Evolutionary conservation across 2,329 filamentous ascomycete genomes (phyloP), one percentile per base, ranked within the genome.

Genomic region (Incumbomyces delicatus): DNA sequence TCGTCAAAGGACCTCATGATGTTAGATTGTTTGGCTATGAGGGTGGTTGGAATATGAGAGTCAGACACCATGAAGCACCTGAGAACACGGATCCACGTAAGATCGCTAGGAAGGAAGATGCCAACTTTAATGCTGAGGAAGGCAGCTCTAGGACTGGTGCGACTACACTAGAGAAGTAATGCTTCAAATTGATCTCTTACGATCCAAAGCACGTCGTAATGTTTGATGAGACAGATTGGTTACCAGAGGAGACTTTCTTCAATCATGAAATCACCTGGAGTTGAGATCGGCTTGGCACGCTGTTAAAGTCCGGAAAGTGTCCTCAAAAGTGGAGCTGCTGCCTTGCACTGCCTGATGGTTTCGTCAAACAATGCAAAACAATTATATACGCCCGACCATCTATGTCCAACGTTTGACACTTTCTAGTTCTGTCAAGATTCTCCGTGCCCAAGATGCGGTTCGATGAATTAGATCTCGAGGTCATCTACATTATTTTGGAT

Each of bases 11-110:
- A 0, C 78, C 78, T 11, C 72, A 71, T 63, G 76, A 79, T 58
- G 66, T 64, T 20, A 63, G 72, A 0, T 81, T 78, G 78, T 47
- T 79, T 36, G 78, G 78, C 0, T 81, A 78, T 78, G 61, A 61
- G 16, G 78, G 78, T 2, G 78, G 77, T 0, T 76, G 71, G 68
- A 69, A 66, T 48, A 63, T 79, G 12, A 58, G 59, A 49, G 56
- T 55, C 46, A 37, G 46, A 43, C 52, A 51, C 20, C 12, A 8
- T 8, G 36, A 22, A 29, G 31, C 35, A 10, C 4, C 16, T 8
- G 14, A 22, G 30, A 20, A 44, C 8, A 20, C 6, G 14, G 22
- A 27, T 11, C 13, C 20, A 3, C 7, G 11, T 3, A 33, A 17
- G 12, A 33, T 12, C 18, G 13, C 22, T 16, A 42, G 6, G 22